Base-by-base conservation (phyloP, 495 filamentous ascomycete genomes). In the Podospora comata region DNA sequence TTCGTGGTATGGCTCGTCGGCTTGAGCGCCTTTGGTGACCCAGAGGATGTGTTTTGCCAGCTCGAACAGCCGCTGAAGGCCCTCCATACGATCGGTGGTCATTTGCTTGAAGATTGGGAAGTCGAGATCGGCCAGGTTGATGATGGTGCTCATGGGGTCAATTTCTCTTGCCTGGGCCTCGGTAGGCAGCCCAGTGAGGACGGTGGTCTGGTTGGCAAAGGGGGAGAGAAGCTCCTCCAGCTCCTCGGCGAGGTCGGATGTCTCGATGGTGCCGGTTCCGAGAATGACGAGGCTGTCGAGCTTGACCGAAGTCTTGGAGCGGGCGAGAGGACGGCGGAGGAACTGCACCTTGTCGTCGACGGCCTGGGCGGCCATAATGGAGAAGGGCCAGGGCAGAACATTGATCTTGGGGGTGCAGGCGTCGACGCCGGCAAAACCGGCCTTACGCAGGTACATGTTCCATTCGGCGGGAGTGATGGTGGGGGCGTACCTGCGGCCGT, bases 41-140 rank as follows among this genome's bases (percentile, higher is more conserved):
- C 83, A 84, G 7, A 85, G 57, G 2, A 84, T 70, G 58, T 77
- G 72, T 55, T 77, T 78, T 27, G 76, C 72, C 19, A 72, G 58
- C 11, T 77, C 67, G 65, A 82, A 79, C 0, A 84, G 58, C 7
- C 71, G 66, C 62, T 75, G 65, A 34, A 80, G 55, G 15, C 65
- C 68, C 5, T 65, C 34, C 39, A 73, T 48, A 0, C 67, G 65
- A 5, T 68, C 54, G 4, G 32, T n/a, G 18, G 70, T 74, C 62
- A 83, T 73, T 3, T 64, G 53, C 26, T 72, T 58, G 23, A 85
- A 77, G 0, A 74, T 68, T 0, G 77, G 72, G 5, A 68, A 67
- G 64, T 83, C 80, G 3, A 83, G 64, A 13, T 83, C 83, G 5
- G 73, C 65, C 55, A 85, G 70, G 57, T 75, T 74, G 53, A 84